Evolutionary conservation across 192 early-diverging fungal species (phyloP), one percentile per base, ranked within the genome.

Genomic region (Coemansia sp.): DNA sequence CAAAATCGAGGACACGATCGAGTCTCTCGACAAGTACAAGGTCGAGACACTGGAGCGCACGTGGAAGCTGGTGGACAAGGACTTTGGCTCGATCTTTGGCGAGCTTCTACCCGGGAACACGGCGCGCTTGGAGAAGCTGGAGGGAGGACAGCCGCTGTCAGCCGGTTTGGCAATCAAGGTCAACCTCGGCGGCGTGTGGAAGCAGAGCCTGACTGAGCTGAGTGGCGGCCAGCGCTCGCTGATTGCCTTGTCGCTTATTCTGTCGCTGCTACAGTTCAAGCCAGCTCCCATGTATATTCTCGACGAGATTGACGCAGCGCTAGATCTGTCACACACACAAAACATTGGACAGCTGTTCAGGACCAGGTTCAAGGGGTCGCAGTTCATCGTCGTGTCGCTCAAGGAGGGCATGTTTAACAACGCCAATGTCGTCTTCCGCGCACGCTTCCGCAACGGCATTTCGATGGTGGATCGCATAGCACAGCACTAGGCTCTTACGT

Each of bases 371-470:
- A 95, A 91, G 64, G 94, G 92, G 4, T 93, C 95, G 1, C 98
- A 99, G 76, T 99, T 99, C 70, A 96, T 99, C 42, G 89, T 99
- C 1, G 97, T 99, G 6, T 98, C 95, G 17, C 86, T 99, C 27
- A 99, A 99, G 76, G 98, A 98, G 70, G 98, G 96, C 63, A 98
- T 99, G 96, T 99, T 97, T 74, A 95, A 94, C 72, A 99, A 99
- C 73, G 98, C 98, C 58, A 98, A 98, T 72, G 93, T 96, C 7
- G 78, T 99, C 12, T 99, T 98, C 82, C 84, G 90, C 36, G 92
- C 98, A 0, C 89, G 94, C 59, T 99, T 99, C 80, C 86, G 90
- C 48, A 94, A 98, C 73, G 96, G 98, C 36, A 94, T 95, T 27
- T 96, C 95, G 5, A 89, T 90, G 66, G 95, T 99, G 23, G 97